Percentiles rank a stretch among this genome's conserved stretches.
These are phyloP conservation scores for Mycothermus thermophilus DNA, from an alignment of 495 filamentous ascomycete species.

Conservation along the genomic window DNA sequence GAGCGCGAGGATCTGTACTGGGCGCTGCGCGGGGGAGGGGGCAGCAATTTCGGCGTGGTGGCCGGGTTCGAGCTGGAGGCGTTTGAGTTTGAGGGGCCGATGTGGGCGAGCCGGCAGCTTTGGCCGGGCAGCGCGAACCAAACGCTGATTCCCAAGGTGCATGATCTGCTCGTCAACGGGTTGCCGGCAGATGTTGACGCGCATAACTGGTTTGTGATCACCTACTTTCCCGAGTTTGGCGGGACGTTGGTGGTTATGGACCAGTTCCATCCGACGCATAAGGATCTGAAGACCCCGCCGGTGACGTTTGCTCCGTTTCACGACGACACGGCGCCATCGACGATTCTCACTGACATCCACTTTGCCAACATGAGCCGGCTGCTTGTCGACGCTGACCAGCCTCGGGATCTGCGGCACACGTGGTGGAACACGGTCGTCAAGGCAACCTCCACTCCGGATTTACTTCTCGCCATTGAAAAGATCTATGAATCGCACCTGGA, in stretches of 20 bases:
- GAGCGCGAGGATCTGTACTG: constrained; percentile 38
- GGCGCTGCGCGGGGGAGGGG: constrained; percentile 45
- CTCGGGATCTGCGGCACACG: constrained; percentile 7
- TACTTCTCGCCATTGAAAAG: constrained; percentile 10
- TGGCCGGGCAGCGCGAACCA: constrained; percentile 10
- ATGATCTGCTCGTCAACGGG: constrained; percentile 13
- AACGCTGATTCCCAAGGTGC: constrained; percentile 12
- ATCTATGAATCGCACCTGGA: constrained; percentile 8
- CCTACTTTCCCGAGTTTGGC: constrained; percentile 3
- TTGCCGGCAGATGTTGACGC: constrained; percentile 8
- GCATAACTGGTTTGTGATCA: constrained; percentile 14
- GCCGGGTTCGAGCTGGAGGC: constrained; percentile 23
- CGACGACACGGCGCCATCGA: not conserved
- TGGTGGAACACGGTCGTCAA: constrained; percentile 10
- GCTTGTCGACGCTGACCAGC: constrained; percentile 3
- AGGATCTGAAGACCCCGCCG: constrained; percentile 1
- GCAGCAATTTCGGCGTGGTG: constrained; percentile 44
- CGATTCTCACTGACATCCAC: constrained; percentile 2
- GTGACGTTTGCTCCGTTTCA: constrained; percentile 8
- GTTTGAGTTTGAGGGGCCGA: constrained; percentile 12
- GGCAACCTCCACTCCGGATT: constrained; percentile 4
- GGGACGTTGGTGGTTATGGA: constrained; percentile 8
- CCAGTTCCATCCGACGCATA: constrained; percentile 10
- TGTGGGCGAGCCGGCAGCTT: constrained; percentile 14
- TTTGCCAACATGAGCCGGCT: constrained; percentile 9